A percentile compares a stretch with the other conserved stretches of the same genome.
Conservation (phyloP, 73 alveolate genomes). For the Paramecium sonneborni region DNA sequence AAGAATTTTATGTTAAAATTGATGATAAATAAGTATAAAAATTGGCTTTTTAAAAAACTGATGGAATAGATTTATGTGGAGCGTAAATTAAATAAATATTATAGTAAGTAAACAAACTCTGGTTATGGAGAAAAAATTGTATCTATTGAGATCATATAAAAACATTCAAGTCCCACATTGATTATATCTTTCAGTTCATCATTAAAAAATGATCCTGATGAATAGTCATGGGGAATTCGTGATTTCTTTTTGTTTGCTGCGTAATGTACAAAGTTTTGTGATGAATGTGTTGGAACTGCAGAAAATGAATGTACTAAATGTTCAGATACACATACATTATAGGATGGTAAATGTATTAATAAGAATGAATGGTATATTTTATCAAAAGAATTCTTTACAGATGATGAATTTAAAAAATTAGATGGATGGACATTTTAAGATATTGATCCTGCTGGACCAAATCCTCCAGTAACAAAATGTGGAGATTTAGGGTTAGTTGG, state of each 20-base stretch:
- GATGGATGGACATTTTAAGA: constrained; percentile 14
- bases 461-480: constrained; percentile 37
- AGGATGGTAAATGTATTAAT: constrained; percentile 53
- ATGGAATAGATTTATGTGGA: constrained; percentile 56
- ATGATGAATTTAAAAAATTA: not conserved
- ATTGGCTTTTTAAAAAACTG: constrained; percentile 1
- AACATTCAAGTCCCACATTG: not conserved
- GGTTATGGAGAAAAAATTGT: constrained; percentile 52
- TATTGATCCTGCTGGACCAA: not conserved
- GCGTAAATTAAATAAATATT: not conserved
- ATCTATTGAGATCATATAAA: not conserved
- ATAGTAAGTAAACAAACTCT: not conserved
- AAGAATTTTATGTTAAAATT: constrained; percentile 22
- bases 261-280: constrained; percentile 45
- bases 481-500: constrained; percentile 34
- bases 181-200: not conserved
- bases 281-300: constrained; percentile 20
- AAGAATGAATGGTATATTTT: constrained; percentile 30
- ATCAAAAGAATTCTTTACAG: not conserved
- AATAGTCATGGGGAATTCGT: constrained; percentile 45
- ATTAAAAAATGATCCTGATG: not conserved
- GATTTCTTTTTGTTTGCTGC: constrained; percentile 52
- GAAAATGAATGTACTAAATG: constrained; percentile 48
- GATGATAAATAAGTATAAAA: constrained; percentile 29
- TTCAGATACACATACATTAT: not conserved